phyloP scores from a whole-genome alignment of 768 basidiomycete species.

The Suillus brevipes region DNA sequence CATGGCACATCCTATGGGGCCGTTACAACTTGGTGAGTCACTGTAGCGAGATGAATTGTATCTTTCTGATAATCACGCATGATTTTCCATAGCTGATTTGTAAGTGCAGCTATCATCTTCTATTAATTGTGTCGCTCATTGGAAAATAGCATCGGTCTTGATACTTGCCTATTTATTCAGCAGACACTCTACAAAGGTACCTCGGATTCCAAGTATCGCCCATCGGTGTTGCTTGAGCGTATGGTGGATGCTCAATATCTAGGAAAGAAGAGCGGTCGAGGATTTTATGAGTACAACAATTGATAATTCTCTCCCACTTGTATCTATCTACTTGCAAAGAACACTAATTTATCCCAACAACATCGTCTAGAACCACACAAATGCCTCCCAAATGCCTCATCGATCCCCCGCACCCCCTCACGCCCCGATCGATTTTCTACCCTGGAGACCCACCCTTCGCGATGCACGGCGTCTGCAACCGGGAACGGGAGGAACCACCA shows the following conservation, averaged over 20 bases:
- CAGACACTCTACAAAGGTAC: slow-evolving; percentile 87
- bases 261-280: slow-evolving; percentile 90
- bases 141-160: slow-evolving; percentile 83
- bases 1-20: slow-evolving; percentile 96
- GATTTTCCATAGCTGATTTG: slow-evolving; percentile 28
- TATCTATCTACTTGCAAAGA: slow-evolving; percentile 4
- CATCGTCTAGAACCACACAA: slow-evolving; percentile 7
- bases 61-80: slow-evolving; percentile 7
- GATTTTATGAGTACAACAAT: slow-evolving; percentile 83
- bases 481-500: no score
- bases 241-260: slow-evolving; percentile 98
- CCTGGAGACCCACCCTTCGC: slow-evolving; percentile 29
- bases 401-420: slow-evolving; percentile 29
- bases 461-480: slow-evolving; percentile 22
- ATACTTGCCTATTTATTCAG: slow-evolving; percentile 94
- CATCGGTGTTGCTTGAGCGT: slow-evolving; percentile 82
- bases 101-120: slow-evolving; percentile 16
- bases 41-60: not conserved
- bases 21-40: slow-evolving; percentile 72
- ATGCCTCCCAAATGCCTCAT: slow-evolving; percentile 21
- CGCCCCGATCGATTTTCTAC: slow-evolving; percentile 25
- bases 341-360: not conserved
- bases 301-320: not conserved
- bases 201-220: slow-evolving; percentile 93
- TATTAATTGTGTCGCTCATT: not conserved